Percentiles rank a stretch among this genome's conserved stretches.
Conservation (phyloP, 2,329 filamentous ascomycete species). For the Pyricularia sp. region DNA sequence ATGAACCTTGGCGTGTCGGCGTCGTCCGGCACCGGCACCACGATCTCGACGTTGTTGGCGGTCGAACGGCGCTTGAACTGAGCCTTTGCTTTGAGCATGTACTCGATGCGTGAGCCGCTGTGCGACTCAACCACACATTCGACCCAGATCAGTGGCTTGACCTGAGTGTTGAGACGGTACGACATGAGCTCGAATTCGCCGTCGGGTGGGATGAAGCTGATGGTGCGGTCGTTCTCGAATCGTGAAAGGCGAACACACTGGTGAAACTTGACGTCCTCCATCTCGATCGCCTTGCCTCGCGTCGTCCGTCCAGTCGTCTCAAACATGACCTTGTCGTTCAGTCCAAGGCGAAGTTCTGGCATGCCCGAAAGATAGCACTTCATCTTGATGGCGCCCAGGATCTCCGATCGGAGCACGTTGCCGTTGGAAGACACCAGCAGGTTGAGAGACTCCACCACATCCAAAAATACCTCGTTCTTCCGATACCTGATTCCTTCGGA, state of each 20-base stretch:
- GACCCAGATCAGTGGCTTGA: slow-evolving; percentile 98
- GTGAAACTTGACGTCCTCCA: slow-evolving; percentile 99
- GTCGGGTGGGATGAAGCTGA: slow-evolving; percentile 96
- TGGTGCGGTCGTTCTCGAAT: slow-evolving; percentile 97
- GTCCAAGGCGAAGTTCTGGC: slow-evolving; percentile 83
- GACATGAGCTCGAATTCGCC: slow-evolving; percentile 99
- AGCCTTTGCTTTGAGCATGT: slow-evolving; percentile 95
- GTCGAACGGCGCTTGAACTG: slow-evolving; percentile 98
- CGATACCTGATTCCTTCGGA: slow-evolving; percentile 96
- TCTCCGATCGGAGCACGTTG: slow-evolving; percentile 91
- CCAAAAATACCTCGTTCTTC: slow-evolving; percentile 98
- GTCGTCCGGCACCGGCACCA: slow-evolving; percentile 92
- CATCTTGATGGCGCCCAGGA: slow-evolving; percentile 96
- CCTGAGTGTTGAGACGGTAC: slow-evolving; percentile 94
- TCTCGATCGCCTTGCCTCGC: slow-evolving; percentile 92
- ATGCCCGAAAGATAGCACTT: slow-evolving; percentile 98
- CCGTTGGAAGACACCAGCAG: slow-evolving; percentile 87
- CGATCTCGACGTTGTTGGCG: slow-evolving; percentile 97
- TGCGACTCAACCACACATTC: slow-evolving; percentile 96
- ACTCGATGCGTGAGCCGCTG: slow-evolving; percentile 89
- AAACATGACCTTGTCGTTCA: slow-evolving; percentile 99
- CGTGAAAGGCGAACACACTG: slow-evolving; percentile 91
- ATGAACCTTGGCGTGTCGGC: slow-evolving; percentile 92
- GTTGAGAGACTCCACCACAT: slow-evolving; percentile 93
- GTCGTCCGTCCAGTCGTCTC: slow-evolving; percentile 92